A percentile compares a stretch with the other conserved stretches of the same genome.
Conservation (phyloP, 352 stramenopile species). For the Lagenidium sp. region DNA sequence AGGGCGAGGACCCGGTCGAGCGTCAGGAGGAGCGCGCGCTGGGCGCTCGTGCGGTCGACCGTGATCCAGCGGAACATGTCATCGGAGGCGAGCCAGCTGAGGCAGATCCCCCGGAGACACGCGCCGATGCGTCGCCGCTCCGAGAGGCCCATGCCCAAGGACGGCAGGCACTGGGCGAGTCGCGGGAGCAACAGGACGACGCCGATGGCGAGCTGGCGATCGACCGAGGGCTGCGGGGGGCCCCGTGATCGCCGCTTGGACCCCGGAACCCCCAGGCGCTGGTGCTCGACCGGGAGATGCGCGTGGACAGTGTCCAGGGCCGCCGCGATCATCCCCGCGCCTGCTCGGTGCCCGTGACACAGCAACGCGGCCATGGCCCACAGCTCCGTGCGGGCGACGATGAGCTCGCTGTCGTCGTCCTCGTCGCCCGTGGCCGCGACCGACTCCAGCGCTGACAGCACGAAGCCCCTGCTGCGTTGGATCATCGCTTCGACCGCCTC, state of each 20-base stretch:
- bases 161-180: conserved; percentile 5
- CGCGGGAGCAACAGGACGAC: conserved; percentile 32
- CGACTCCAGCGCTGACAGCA: too few relatives aligned
- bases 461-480: too few relatives aligned
- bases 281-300: neutral
- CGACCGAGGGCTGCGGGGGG: conserved; percentile 8
- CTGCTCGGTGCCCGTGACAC: too few relatives aligned
- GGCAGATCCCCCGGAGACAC: conserved; percentile 11
- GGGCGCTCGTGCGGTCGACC: conserved; percentile 25
- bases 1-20: conserved; percentile 19
- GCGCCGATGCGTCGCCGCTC: neutral
- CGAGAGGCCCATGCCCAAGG: too few relatives aligned
- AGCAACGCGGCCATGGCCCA: neutral
- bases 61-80: conserved; percentile 73
- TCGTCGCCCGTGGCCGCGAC: too few relatives aligned
- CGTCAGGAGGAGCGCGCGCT: conserved; percentile 19
- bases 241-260: too few relatives aligned
- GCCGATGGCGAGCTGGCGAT: conserved; percentile 45
- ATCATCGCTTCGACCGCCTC: neutral
- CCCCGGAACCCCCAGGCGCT: neutral
- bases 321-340: neutral
- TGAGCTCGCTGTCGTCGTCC: too few relatives aligned
- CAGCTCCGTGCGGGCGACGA: too few relatives aligned
- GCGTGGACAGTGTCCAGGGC: neutral
- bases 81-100: conserved; percentile 44